phyloP scores from a whole-genome alignment of 2,329 filamentous ascomycete species.

The Alternaria sp. region DNA sequence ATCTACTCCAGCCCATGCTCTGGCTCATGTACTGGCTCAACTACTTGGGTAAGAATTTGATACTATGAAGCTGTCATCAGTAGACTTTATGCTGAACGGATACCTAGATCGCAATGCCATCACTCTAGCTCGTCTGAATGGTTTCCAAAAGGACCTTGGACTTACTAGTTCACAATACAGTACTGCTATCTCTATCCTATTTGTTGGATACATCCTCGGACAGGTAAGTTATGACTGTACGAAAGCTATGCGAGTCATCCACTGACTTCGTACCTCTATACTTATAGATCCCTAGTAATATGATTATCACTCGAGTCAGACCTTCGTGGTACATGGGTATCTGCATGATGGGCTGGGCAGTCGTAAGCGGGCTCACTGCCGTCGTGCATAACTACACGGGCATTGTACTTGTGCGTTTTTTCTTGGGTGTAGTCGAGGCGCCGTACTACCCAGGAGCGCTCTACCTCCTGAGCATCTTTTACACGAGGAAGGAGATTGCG shows the following conservation, averaged over 20 bases:
- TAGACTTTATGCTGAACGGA: too few species aligned
- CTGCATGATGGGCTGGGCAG: conserved; percentile 46
- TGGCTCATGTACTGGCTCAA: too few species aligned
- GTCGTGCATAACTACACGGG: conserved; percentile 41
- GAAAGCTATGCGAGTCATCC: fast-evolving
- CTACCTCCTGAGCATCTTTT: conserved; percentile 70
- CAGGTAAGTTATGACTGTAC: too few species aligned
- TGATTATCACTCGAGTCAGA: background rate
- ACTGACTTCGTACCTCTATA: too few species aligned
- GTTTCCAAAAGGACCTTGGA: conserved; percentile 62
- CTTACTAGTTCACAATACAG: conserved; percentile 23
- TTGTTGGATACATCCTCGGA: conserved; percentile 11
- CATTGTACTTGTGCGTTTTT: conserved; percentile 41
- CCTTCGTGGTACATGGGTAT: conserved; percentile 40
- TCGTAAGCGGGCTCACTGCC: conserved; percentile 39
- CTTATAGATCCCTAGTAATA: background rate
- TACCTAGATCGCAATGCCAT: too few species aligned
- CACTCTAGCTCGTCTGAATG: conserved; percentile 48
- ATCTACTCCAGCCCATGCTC: too few species aligned
- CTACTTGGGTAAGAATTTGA: too few species aligned
- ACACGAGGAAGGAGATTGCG: conserved; percentile 62
- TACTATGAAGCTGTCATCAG: too few species aligned
- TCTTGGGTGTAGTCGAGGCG: conserved; percentile 44
- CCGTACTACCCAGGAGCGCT: conserved; percentile 68
- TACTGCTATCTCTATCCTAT: conserved; percentile 58